phyloP scores from a whole-genome alignment of 2,329 filamentous ascomycete genomes.

The Fusarium concolor region DNA sequence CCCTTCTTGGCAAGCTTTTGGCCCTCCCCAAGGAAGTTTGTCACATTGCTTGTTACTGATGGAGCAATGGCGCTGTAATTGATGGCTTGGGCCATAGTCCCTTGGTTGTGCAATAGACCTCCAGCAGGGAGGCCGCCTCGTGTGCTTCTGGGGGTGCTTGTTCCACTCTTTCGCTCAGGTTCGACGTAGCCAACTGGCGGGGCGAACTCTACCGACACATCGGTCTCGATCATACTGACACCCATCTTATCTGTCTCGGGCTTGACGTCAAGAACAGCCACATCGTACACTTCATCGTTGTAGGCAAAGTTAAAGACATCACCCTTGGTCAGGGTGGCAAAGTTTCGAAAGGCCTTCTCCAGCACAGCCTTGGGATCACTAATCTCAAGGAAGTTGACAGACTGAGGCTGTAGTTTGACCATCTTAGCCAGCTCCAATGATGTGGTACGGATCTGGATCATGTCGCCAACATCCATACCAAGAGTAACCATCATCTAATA shows the following conservation, averaged over 20 bases:
- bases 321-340: constrained; percentile 90
- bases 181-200: constrained; percentile 95
- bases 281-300: constrained; percentile 93
- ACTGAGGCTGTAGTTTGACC: constrained; percentile 97
- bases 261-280: constrained; percentile 94
- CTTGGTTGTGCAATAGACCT: constrained; percentile 83
- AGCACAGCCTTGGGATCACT: constrained; percentile 97
- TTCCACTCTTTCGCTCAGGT: constrained; percentile 81
- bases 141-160: constrained; percentile 82
- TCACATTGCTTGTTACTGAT: constrained; percentile 74
- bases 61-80: constrained; percentile 94
- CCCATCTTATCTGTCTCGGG: constrained; percentile 84
- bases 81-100: constrained; percentile 97
- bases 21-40: constrained; percentile 83
- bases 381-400: constrained; percentile 93
- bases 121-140: constrained; percentile 74
- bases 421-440: constrained; percentile 89
- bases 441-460: constrained; percentile 94
- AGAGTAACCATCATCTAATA: constrained; percentile 92
- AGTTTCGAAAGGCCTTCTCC: constrained; percentile 95
- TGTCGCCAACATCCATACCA: constrained; percentile 87
- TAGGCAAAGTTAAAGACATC: constrained; percentile 97
- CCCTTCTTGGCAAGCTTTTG: constrained; percentile 88
- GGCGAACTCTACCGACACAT: constrained; percentile 96
- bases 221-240: constrained; percentile 95